Evolutionary conservation across 164 flowering plant species (phyloP), one percentile per base, ranked within the genome.

Genomic region (Magnolia kwangsiensis): DNA sequence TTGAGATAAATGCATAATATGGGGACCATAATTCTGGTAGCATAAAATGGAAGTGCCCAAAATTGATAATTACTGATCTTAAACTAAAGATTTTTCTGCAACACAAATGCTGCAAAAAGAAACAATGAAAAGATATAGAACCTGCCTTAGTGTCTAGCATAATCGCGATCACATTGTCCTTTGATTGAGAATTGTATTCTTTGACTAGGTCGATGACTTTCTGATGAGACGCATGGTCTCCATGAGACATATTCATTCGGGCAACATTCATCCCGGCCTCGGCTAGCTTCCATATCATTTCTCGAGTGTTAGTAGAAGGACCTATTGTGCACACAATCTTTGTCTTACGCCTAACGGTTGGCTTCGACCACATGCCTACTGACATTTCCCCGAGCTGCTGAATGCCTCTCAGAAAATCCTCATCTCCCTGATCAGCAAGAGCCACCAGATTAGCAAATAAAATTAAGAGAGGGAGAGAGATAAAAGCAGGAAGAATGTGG

Each of bases 201-300:
- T 92, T 94, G 63, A 94, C 95, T 83, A 94, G 84, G 78, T 94
- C 96, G 72, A 94, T 92, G 72, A 92, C 96, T 81, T 92, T 92
- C 88, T 92, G 96, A 79, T 94, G 98, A 71, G 98, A 94, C 45
- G 97, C 87, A 80, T 94, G 98, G 81, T 94, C 98, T 72, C 98
- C 98, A 74, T 94, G 98, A 29, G 98, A 94, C 98, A 94, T 94
- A 76, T 92, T 94, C 74, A 94, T n/a, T 2, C 98, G 87, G 50
- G 96, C 98, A 77, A 94, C 98, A 85, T 91, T 94, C 98, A 94
- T 92, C 67, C 98, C 98, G 69, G 92, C 91, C 87, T 94, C 98
- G 50, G 98, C 98, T 74, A 94, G 85, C 85, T 92, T 94, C 98
- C 98, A 94, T 81, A 94, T 90, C 98, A 94, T 94, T 80, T 94